Conservation (phyloP, 345 rosid species). For the Murraya koenigii region DNA sequence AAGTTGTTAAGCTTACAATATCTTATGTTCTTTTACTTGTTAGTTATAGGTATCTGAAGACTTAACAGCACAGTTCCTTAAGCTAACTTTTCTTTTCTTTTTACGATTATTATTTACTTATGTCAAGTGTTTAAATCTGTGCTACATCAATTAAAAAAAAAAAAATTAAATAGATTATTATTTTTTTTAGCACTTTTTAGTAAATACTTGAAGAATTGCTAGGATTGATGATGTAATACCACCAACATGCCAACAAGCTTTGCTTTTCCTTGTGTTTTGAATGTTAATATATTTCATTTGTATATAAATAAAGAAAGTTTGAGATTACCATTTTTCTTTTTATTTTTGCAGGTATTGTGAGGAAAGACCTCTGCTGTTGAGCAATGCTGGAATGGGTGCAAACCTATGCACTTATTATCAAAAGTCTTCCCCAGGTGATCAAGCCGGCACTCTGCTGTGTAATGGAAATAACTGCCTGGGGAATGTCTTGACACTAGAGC, state of each 20-base stretch:
- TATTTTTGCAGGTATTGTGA: conserved; percentile 71
- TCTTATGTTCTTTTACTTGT: too few species aligned
- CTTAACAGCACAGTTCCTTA: too few species aligned
- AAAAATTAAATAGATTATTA: too few species aligned
- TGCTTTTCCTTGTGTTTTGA: background rate
- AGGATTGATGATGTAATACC: background rate
- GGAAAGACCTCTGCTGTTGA: conserved; percentile 88
- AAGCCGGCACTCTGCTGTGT: conserved; percentile 51
- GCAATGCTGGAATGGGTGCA: conserved; percentile 97
- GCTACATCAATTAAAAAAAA: too few species aligned
- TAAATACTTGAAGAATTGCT: background rate
- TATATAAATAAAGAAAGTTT: conserved; percentile 4
- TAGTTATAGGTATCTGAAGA: too few species aligned
- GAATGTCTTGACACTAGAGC: conserved; percentile 66
- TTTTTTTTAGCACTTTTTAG: too few species aligned
- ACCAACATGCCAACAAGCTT: background rate
- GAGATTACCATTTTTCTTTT: background rate
- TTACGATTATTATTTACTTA: too few species aligned
- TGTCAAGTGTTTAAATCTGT: too few species aligned
- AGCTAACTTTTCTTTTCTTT: too few species aligned
- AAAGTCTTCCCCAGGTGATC: conserved; percentile 74
- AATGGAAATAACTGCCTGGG: conserved; percentile 65
- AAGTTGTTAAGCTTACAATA: too few species aligned
- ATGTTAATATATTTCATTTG: background rate
- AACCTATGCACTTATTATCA: conserved; percentile 89